Percentiles rank a stretch among this genome's conserved stretches.
phyloP scores from a whole-genome alignment of 768 basidiomycete species.

The Cantharellus cinnabarinus region DNA sequence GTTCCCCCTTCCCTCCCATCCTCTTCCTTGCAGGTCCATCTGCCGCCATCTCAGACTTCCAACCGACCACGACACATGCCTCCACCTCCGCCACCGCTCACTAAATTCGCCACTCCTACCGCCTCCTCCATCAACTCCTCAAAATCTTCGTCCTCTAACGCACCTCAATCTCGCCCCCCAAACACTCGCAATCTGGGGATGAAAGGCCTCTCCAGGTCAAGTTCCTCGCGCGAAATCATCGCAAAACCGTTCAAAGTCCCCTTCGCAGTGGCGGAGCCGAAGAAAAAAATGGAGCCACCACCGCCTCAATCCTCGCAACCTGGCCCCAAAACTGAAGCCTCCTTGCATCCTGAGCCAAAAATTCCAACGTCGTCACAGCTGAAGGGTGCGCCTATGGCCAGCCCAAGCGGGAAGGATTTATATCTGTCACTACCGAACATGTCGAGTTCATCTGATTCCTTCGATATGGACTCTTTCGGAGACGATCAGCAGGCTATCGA shows the following conservation, averaged over 20 bases:
- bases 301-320: too few species aligned
- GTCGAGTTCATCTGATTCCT: not conserved
- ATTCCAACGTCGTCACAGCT: not conserved
- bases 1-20: not conserved
- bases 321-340: not conserved
- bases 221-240: not conserved
- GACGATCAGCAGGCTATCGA: not conserved
- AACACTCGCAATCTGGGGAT: not conserved
- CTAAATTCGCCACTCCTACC: not conserved
- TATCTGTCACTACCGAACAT: not conserved
- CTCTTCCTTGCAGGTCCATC: not conserved
- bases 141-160: not conserved
- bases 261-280: too few species aligned
- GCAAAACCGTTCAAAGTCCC: not conserved
- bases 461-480: not conserved
- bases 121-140: not conserved
- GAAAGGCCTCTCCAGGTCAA: not conserved
- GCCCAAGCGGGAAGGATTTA: not conserved
- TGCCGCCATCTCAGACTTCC: not conserved
- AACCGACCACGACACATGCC: not conserved
- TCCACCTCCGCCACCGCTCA: not conserved
- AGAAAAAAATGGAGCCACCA: too few species aligned
- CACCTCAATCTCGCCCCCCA: too few species aligned
- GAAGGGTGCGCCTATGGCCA: not conserved
- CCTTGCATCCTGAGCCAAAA: not conserved